Percentiles rank a stretch among this genome's conserved stretches.
Conservation (phyloP, 371 early-diverging fungal genomes). For the Zychaea mexicana region DNA sequence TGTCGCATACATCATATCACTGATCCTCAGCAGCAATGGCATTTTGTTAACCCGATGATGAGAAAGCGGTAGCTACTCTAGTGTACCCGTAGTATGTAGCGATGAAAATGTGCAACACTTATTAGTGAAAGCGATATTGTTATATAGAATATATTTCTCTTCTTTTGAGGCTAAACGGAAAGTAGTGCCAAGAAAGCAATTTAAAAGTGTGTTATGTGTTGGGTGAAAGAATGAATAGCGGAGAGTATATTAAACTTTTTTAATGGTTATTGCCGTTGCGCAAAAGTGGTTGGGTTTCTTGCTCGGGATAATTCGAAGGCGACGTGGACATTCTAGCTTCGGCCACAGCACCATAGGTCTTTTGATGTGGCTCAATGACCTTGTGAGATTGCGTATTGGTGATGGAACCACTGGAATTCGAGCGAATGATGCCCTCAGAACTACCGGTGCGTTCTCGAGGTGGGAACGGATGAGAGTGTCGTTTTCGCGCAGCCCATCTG, state of each 20-base stretch:
- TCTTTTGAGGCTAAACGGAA: too few species aligned
- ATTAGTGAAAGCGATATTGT: too few species aligned
- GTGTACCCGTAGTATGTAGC: too few species aligned
- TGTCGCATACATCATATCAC: too few species aligned
- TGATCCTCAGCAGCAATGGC: too few species aligned
- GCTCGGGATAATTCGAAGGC: slow-evolving; percentile 5
- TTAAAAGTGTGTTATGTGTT: too few species aligned
- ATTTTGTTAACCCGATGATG: too few species aligned
- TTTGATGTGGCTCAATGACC: slow-evolving; percentile 19
- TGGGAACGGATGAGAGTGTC: slow-evolving; percentile 7
- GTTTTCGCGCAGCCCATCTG: slow-evolving; percentile 13
- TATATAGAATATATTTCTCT: too few species aligned
- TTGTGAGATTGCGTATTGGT: slow-evolving; percentile 7
- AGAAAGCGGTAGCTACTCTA: too few species aligned
- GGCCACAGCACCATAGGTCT: slow-evolving; percentile 18
- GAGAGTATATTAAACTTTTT: not conserved
- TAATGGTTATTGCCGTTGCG: not conserved
- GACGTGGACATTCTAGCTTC: slow-evolving; percentile 15
- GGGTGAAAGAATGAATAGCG: too few species aligned
- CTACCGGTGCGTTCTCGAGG: not conserved
- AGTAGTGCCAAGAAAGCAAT: too few species aligned
- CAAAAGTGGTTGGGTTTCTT: slow-evolving; percentile 16
- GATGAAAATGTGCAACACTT: too few species aligned
- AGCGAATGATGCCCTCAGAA: not conserved
- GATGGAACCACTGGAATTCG: slow-evolving; percentile 5